Percentiles rank a stretch among this genome's conserved stretches.
Evolutionary conservation across 129 eudicot species (phyloP).

Genomic region (Kitagawia praeruptora): DNA sequence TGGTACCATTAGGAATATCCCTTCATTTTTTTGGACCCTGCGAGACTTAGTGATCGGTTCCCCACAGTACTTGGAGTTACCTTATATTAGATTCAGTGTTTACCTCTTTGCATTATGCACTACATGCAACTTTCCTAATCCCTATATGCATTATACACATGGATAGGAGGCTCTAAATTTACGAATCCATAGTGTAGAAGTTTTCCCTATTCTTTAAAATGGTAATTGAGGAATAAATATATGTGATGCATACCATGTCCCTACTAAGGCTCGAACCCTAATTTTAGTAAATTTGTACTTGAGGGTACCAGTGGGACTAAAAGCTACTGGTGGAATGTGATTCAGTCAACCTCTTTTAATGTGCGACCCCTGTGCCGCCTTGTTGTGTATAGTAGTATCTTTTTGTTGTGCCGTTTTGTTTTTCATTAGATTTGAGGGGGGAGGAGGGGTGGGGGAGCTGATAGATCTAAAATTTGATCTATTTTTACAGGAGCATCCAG

Average conservation of each 20-base stretch:
- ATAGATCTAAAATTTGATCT: not conserved
- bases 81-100: too few relatives aligned
- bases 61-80: not conserved
- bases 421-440: not conserved
- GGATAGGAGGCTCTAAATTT: not conserved
- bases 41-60: not conserved
- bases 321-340: not conserved
- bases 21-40: not conserved
- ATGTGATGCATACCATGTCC: not conserved
- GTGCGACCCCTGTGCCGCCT: not conserved
- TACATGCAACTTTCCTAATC: not conserved
- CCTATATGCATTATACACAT: not conserved
- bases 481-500: conserved; percentile 4
- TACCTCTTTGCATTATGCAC: too few relatives aligned
- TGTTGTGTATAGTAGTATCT: too few relatives aligned
- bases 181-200: not conserved
- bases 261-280: not conserved
- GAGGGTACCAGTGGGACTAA: not conserved
- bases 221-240: not conserved
- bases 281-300: not conserved
- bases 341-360: not conserved
- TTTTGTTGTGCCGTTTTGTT: not conserved
- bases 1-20: too few relatives aligned
- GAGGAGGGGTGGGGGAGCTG: too few relatives aligned
- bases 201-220: too few relatives aligned